Conservation (phyloP, 441 rosid species). For the Eruca vesicaria region DNA sequence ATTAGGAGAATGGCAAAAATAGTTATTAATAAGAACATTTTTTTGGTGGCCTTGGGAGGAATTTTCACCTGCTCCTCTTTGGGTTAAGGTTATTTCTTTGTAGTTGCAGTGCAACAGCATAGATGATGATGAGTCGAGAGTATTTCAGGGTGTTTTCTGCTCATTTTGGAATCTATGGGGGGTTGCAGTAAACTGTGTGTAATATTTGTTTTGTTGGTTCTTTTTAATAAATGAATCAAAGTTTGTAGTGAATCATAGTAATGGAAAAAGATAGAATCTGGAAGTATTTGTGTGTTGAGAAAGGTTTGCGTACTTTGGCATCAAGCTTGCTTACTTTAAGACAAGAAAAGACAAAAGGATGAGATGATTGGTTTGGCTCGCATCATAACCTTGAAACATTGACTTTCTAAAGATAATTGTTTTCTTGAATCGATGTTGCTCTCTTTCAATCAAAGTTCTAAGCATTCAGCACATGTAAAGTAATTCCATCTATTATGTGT, state of each 20-base stretch:
- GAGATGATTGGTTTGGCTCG: not conserved
- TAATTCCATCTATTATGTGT: no score
- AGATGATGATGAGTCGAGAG: constrained; percentile 19
- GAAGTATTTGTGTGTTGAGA: no score
- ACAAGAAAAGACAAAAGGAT: not conserved
- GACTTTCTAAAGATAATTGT: no score
- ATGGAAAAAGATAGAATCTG: not conserved
- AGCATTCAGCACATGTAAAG: no score
- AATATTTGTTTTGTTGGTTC: constrained; percentile 1
- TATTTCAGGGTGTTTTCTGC: constrained; percentile 13
- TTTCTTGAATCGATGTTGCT: no score
- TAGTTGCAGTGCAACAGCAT: constrained; percentile 6
- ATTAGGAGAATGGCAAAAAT: constrained; percentile 7
- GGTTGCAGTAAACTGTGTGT: constrained; percentile 7
- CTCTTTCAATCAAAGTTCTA: no score
- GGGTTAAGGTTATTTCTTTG: not conserved
- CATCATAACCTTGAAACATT: not conserved
- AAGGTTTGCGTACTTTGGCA: no score
- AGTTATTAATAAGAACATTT: not conserved
- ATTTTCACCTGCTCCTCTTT: constrained; percentile 21
- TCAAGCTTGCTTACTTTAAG: not conserved
- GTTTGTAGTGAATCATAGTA: not conserved
- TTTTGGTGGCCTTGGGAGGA: constrained; percentile 4
- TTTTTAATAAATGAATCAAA: constrained; percentile 2
- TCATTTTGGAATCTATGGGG: constrained; percentile 20